A percentile compares a stretch with the other conserved stretches of the same genome.
These are phyloP conservation scores for Paspalum vaginatum DNA, from an alignment of 176 grass and related monocot genomes.

Conservation along the genomic window DNA sequence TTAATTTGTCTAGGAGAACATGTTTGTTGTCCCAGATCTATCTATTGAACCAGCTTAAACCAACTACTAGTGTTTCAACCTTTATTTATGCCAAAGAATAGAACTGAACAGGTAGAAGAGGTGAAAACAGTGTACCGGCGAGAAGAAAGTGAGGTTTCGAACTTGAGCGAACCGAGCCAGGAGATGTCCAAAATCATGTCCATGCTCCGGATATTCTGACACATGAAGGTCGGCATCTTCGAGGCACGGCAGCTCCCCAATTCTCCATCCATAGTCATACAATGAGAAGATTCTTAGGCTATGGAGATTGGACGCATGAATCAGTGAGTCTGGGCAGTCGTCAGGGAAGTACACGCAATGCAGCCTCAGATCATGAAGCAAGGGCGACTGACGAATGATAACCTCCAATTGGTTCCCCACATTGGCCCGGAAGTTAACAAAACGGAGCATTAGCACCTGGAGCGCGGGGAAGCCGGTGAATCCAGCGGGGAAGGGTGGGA, in stretches of 20 bases:
- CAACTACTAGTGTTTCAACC: too few species aligned
- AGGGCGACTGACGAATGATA: constrained; percentile 21
- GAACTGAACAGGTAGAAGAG: background rate
- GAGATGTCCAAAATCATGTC: constrained; percentile 9
- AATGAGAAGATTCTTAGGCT: background rate
- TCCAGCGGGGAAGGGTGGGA: constrained; percentile 11
- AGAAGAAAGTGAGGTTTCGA: background rate
- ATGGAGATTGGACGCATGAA: constrained; percentile 23
- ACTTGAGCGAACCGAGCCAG: background rate
- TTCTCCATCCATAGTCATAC: background rate
- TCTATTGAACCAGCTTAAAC: too few species aligned
- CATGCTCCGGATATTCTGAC: background rate
- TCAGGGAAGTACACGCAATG: background rate
- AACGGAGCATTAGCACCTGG: background rate
- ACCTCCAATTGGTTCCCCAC: background rate
- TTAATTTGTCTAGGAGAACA: too few species aligned
- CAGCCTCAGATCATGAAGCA: background rate
- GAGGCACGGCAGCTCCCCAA: background rate
- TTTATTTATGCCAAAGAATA: too few species aligned
- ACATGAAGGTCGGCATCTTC: background rate
- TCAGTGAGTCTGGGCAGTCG: background rate
- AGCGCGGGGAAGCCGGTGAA: constrained; percentile 18
- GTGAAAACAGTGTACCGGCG: background rate
- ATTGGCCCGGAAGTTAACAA: background rate
- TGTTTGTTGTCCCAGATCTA: too few species aligned